These are phyloP conservation scores for Ganoderma sinense DNA, from an alignment of 1,284 basidiomycete species.

Conservation along the genomic window DNA sequence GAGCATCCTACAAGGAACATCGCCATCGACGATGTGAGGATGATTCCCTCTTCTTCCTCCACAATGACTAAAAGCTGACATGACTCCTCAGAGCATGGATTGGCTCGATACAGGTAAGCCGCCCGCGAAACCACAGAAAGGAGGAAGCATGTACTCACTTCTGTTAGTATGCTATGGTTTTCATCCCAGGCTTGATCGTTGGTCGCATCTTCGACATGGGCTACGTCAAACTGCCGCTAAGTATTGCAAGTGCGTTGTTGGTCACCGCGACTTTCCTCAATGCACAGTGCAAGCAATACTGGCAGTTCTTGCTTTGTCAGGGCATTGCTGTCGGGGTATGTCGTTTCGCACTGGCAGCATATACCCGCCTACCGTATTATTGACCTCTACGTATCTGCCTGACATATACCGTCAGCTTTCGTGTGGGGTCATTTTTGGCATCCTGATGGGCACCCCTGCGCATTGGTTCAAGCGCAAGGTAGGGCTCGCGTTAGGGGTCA, in stretches of 20 bases:
- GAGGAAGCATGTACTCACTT: constrained; percentile 7
- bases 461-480: constrained; percentile 58
- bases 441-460: constrained; percentile 49
- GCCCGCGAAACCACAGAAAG: not conserved
- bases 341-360: constrained; percentile 16
- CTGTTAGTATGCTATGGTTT: constrained; percentile 51
- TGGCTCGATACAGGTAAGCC: constrained; percentile 68
- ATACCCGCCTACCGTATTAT: no score
- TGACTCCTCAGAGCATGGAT: constrained; percentile 69
- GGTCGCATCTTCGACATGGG: constrained; percentile 64
- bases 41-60: not conserved
- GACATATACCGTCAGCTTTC: constrained; percentile 31
- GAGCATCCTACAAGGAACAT: constrained; percentile 41
- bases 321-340: constrained; percentile 53
- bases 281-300: constrained; percentile 58
- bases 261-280: constrained; percentile 55
- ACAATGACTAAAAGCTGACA: not conserved
- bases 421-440: constrained; percentile 52
- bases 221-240: constrained; percentile 50
- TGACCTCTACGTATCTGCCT: no score
- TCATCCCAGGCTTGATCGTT: constrained; percentile 55
- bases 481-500: constrained; percentile 50
- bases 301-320: constrained; percentile 60
- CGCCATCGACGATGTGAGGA: constrained; percentile 63
- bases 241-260: constrained; percentile 43